Evolutionary conservation across 805 yeast genomes (phyloP).

Genomic region (Candida vaughaniae): DNA sequence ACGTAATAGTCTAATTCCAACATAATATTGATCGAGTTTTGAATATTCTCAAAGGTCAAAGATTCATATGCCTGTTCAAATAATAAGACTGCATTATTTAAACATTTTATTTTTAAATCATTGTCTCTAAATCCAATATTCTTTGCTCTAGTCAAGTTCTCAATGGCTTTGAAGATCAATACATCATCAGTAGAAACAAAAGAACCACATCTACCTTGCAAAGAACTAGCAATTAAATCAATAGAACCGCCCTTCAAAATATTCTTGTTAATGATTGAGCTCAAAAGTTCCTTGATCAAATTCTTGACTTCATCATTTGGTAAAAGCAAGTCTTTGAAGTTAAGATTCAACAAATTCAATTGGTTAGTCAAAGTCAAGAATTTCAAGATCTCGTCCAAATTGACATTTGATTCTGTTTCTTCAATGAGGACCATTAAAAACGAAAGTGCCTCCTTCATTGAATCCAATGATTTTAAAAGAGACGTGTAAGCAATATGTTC

Average conservation of each 20-base stretch:
- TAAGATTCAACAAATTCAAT: slow-evolving; percentile 60
- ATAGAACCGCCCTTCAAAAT: slow-evolving; percentile 91
- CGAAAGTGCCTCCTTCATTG: slow-evolving; percentile 87
- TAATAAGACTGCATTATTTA: slow-evolving; percentile 71
- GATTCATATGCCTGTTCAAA: slow-evolving; percentile 80
- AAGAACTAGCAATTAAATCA: slow-evolving; percentile 79
- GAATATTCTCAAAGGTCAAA: slow-evolving; percentile 73
- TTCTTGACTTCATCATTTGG: slow-evolving; percentile 61
- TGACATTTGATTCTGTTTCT: slow-evolving; percentile 51
- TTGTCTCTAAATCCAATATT: slow-evolving; percentile 68
- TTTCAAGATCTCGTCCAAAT: slow-evolving; percentile 65
- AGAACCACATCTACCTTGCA: slow-evolving; percentile 91
- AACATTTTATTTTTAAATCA: slow-evolving; percentile 62
- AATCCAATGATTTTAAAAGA: slow-evolving; percentile 66
- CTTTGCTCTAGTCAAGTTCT: slow-evolving; percentile 83
- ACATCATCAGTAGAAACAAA: slow-evolving; percentile 95
- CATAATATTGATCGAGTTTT: slow-evolving; percentile 79
- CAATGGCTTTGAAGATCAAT: slow-evolving; percentile 89
- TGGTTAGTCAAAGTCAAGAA: slow-evolving; percentile 70
- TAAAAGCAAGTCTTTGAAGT: slow-evolving; percentile 75
- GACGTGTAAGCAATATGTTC: slow-evolving; percentile 88
- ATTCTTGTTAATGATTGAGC: slow-evolving; percentile 85
- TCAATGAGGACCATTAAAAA: slow-evolving; percentile 80
- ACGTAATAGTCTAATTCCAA: slow-evolving; percentile 73
- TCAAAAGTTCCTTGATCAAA: slow-evolving; percentile 79